Evolutionary conservation across 352 stramenopile species (phyloP).

Genomic region (Blastocystis sp.): DNA sequence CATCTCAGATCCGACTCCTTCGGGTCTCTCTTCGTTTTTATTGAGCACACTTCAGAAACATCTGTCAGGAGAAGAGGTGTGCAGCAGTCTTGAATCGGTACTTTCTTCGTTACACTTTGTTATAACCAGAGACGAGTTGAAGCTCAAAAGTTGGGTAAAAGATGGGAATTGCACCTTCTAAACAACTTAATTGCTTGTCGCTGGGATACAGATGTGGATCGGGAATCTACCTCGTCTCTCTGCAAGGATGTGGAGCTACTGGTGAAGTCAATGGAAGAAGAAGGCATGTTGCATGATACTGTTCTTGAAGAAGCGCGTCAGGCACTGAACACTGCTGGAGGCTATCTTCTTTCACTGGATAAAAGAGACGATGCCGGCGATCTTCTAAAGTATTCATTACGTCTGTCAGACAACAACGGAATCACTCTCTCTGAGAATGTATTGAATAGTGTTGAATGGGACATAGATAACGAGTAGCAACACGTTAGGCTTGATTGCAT

Average conservation of each 20-base stretch:
- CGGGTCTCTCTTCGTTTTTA: neutral
- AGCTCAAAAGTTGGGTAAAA: neutral
- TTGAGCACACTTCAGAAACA: conserved; percentile 18
- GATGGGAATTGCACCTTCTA: neutral
- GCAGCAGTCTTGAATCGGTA: neutral
- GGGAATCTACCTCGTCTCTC: neutral
- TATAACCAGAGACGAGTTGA: neutral
- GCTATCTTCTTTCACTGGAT: neutral
- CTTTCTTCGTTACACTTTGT: neutral
- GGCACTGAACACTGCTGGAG: neutral
- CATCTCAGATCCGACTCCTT: neutral
- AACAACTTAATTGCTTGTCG: neutral
- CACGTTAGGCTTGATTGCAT: conserved; percentile 3
- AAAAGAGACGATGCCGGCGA: conserved; percentile 6
- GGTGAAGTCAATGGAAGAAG: neutral
- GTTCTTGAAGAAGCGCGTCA: neutral
- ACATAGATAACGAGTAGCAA: neutral
- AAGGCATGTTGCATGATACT: neutral
- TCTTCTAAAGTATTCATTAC: neutral
- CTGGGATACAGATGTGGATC: neutral
- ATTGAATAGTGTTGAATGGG: neutral
- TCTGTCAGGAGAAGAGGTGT: neutral
- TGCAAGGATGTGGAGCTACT: neutral
- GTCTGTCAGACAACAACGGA: neutral
- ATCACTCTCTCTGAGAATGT: conserved; percentile 12